These are phyloP conservation scores for Fusarium nodosum DNA, from an alignment of 2,329 filamentous ascomycete species.

Conservation along the genomic window DNA sequence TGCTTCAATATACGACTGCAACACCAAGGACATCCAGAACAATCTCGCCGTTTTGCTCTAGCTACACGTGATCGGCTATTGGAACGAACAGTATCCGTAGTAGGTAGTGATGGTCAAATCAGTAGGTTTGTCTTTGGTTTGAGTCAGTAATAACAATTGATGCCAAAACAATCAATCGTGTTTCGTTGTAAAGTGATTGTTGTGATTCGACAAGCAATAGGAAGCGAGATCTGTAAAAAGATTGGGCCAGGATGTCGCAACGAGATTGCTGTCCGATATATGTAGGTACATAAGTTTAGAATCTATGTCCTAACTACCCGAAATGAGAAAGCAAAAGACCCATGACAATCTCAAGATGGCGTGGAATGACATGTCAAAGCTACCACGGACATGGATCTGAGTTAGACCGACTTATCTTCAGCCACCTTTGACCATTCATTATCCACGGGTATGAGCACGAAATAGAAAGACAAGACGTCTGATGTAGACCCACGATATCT, in stretches of 20 bases:
- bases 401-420: slow-evolving; percentile 25
- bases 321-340: slow-evolving; percentile 29
- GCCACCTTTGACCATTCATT: slow-evolving; percentile 17
- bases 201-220: slow-evolving; percentile 6
- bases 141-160: not conserved
- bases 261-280: slow-evolving; percentile 37
- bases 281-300: not conserved
- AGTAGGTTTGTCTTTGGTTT: not conserved
- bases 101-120: not conserved
- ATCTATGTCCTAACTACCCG: slow-evolving; percentile 25
- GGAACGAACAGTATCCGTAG: slow-evolving; percentile 9
- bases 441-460: slow-evolving; percentile 8
- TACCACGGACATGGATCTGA: slow-evolving; percentile 9
- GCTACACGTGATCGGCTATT: slow-evolving; percentile 30
- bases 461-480: slow-evolving; percentile 36
- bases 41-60: slow-evolving; percentile 18
- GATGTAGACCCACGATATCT: slow-evolving; percentile 30
- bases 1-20: slow-evolving; percentile 9
- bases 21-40: slow-evolving; percentile 24
- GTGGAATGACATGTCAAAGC: slow-evolving; percentile 34
- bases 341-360: slow-evolving; percentile 18
- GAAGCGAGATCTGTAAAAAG: slow-evolving; percentile 36
- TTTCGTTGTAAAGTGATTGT: not conserved
- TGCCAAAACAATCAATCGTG: not conserved
- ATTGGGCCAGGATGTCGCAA: slow-evolving; percentile 21